These are phyloP conservation scores for Gentiana dahurica DNA, from an alignment of 257 asterid species.

Conservation along the genomic window DNA sequence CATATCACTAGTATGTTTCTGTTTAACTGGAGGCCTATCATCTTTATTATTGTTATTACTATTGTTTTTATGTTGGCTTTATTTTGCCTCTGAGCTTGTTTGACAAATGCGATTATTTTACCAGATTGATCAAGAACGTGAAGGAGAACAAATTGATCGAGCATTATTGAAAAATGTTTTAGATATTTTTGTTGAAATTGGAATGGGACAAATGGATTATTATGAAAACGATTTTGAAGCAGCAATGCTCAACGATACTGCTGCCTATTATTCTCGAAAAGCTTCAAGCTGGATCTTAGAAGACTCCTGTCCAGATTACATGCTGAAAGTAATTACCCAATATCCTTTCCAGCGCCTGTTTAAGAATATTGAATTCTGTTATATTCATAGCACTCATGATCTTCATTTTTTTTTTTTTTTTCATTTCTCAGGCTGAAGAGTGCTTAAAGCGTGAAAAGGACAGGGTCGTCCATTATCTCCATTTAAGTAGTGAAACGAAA, in stretches of 20 bases:
- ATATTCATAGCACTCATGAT: neutral
- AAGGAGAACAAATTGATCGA: slow-evolving; percentile 94
- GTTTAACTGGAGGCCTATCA: no score
- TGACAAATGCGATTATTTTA: slow-evolving; percentile 6
- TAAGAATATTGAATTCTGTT: neutral
- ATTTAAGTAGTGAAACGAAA: slow-evolving; percentile 88
- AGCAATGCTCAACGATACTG: slow-evolving; percentile 72
- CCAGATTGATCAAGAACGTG: slow-evolving; percentile 96
- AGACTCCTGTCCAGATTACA: slow-evolving; percentile 98
- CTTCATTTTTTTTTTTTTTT: neutral
- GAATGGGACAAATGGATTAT: slow-evolving; percentile 85
- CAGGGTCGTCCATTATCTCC: slow-evolving; percentile 91
- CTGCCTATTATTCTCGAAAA: slow-evolving; percentile 93
- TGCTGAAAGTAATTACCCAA: slow-evolving; percentile 52
- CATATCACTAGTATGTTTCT: slow-evolving; percentile 65
- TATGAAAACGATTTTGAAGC: slow-evolving; percentile 89
- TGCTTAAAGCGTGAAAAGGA: slow-evolving; percentile 81
- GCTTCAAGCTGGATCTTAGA: slow-evolving; percentile 98
- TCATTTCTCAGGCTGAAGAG: slow-evolving; percentile 70
- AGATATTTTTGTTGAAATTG: slow-evolving; percentile 95
- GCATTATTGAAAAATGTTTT: slow-evolving; percentile 84
- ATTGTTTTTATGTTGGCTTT: neutral
- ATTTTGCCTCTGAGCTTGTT: slow-evolving; percentile 1
- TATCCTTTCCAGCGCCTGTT: neutral
- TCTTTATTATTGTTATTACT: neutral